Evolutionary conservation across 352 stramenopile genomes (phyloP).

Genomic region (Phytophthora tubulina): DNA sequence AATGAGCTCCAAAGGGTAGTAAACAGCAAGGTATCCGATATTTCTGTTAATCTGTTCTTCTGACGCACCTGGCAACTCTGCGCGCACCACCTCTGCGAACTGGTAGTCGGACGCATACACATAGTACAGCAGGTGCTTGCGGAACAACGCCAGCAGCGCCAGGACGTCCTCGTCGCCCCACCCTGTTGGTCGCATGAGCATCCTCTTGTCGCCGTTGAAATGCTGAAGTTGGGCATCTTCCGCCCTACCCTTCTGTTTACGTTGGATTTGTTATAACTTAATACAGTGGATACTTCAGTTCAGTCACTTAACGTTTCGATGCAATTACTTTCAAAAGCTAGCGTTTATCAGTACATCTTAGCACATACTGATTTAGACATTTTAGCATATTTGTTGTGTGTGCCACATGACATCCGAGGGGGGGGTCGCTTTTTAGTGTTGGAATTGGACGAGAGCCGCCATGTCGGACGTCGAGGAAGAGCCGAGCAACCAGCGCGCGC

Average conservation of each 20-base stretch:
- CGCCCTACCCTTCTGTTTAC: no score
- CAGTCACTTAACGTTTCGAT: no score
- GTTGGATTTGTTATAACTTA: no score
- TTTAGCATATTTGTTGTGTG: no score
- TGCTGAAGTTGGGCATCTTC: conserved; percentile 1
- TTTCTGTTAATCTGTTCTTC: neutral
- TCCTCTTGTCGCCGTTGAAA: conserved; percentile 26
- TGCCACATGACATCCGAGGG: neutral
- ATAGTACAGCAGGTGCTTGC: conserved; percentile 63
- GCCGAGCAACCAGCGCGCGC: conserved; percentile 63
- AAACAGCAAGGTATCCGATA: neutral
- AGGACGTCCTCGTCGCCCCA: conserved; percentile 69
- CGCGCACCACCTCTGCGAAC: conserved; percentile 55
- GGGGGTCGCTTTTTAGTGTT: conserved; percentile 23
- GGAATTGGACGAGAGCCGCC: conserved; percentile 27
- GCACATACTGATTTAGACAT: no score
- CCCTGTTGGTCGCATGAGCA: conserved; percentile 42
- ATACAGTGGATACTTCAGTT: no score
- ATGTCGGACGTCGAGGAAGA: conserved; percentile 52
- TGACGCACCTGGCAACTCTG: conserved; percentile 50
- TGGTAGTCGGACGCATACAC: conserved; percentile 61
- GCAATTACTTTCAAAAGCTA: no score
- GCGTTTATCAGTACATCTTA: no score
- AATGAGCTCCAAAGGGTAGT: conserved; percentile 14
- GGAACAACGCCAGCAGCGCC: conserved; percentile 61